A percentile compares a stretch with the other conserved stretches of the same genome.
phyloP scores from a whole-genome alignment of 306 rosid genomes.

The Vigna radiata region DNA sequence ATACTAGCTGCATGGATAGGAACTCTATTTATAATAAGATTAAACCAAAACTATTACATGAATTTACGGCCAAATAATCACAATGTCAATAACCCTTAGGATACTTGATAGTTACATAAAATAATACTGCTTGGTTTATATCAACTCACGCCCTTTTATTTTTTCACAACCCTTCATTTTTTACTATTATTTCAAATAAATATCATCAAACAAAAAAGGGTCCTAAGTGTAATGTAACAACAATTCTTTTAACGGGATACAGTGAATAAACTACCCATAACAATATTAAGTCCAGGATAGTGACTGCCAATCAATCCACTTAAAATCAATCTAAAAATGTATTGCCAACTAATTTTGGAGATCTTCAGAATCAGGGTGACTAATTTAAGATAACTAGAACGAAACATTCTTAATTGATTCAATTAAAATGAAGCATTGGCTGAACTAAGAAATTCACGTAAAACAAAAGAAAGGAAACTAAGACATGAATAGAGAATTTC shows the following conservation, averaged over 20 bases:
- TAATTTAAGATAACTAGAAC: constrained; percentile 15
- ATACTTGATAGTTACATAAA: too few relatives aligned
- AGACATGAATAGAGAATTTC: constrained; percentile 13
- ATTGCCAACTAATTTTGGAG: constrained; percentile 15
- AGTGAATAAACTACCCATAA: neutral
- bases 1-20: neutral
- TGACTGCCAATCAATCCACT: constrained; percentile 9
- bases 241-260: constrained; percentile 1
- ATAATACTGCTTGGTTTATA: too few relatives aligned
- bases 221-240: constrained; percentile 5
- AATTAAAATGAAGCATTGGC: constrained; percentile 11
- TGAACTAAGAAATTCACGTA: constrained; percentile 13
- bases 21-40: neutral
- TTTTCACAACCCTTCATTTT: too few relatives aligned
- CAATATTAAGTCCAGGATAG: neutral
- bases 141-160: too few relatives aligned
- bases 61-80: neutral
- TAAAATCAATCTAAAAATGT: constrained; percentile 27
- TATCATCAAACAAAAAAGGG: constrained; percentile 18
- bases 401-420: neutral
- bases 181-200: too few relatives aligned
- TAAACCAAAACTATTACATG: neutral
- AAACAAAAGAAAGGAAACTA: constrained; percentile 15
- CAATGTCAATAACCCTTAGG: too few relatives aligned
- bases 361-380: constrained; percentile 1